phyloP scores from a whole-genome alignment of 2,329 filamentous ascomycete genomes.

The Rhynchosporium secalis region DNA sequence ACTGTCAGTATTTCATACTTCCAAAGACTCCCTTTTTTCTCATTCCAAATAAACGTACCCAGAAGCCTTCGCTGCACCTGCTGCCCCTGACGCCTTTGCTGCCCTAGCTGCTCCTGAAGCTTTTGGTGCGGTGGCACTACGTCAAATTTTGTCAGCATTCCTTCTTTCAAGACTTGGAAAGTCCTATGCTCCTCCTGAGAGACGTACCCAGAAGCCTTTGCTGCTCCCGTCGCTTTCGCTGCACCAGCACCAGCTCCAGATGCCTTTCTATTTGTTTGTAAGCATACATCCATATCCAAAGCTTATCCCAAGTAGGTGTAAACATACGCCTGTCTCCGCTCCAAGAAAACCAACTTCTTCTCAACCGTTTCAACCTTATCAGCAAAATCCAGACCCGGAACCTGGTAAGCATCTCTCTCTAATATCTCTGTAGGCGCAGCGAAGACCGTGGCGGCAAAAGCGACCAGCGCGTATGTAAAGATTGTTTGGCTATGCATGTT shows the following conservation, averaged over 20 bases:
- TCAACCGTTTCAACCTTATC: conserved; percentile 13
- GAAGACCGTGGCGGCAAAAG: conserved; percentile 20
- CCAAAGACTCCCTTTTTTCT: neutral
- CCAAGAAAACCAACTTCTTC: conserved; percentile 11
- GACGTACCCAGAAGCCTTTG: neutral
- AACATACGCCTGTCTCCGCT: conserved; percentile 14
- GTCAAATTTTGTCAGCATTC: neutral
- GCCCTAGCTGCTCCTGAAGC: neutral
- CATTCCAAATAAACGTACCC: neutral
- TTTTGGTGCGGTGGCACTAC: neutral
- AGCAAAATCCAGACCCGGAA: neutral
- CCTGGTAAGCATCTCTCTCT: conserved; percentile 14
- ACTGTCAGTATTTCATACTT: neutral
- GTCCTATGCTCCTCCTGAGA: neutral
- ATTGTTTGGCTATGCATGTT: conserved; percentile 29
- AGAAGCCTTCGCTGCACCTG: neutral
- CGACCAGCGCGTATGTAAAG: conserved; percentile 29
- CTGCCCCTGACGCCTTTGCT: neutral
- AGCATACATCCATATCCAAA: neutral
- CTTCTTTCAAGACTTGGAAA: neutral
- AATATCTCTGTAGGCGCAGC: conserved; percentile 19
- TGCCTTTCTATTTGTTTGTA: neutral
- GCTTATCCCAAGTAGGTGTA: neutral
- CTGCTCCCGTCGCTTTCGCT: neutral
- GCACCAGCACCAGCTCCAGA: conserved; percentile 8